Evolutionary conservation across 2,329 filamentous ascomycete species (phyloP), one percentile per base, ranked within the genome.

Genomic region (Zopfia rhizophila): DNA sequence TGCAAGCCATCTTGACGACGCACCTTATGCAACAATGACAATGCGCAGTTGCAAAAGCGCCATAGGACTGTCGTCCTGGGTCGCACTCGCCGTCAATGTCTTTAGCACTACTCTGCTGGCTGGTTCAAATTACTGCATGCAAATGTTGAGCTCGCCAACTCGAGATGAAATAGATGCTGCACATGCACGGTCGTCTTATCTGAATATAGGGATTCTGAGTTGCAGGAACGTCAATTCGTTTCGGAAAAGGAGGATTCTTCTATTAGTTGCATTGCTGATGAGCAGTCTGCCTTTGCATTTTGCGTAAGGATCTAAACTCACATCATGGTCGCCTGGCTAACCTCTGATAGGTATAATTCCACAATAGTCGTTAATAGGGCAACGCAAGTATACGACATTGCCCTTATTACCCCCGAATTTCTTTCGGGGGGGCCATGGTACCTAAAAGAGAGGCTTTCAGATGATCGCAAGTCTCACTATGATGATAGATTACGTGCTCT

Each of bases 61-160:
- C 33, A 4, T 11, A 17, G 25, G 33, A 7, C 16, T 32, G 24
- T 48, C 25, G 14, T 24, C 16, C 10, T 24, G 14, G 16, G 13
- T 48, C 27, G 38, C 43, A 13, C 18, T 44, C 19, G 35, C 13
- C 10, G 40, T 45, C n/a, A 40, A 36, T 17, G 17, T 45, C 4
- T 17, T 49, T 10, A 49, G 40, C 41, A 29, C 30, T 18, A 31
- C 17, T 13, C 39, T 43, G 10, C 18, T 43, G 39, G 39, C 29
- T 25, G 39, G 39, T 43, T 43, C 39, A 13, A 43, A 43, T 23
- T 43, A 43, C 36, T 43, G 39, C 39, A 43, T 43, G 39, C 39
- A 43, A 24, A 35, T 29, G 29, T 21, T 43, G 27, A 43, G 39
- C 39, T 43, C 39, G 10, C 29, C 39, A 13, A 43, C 39, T 22